These are phyloP conservation scores for Nicotiana paniculata DNA, from an alignment of 257 asterid species.

Conservation along the genomic window DNA sequence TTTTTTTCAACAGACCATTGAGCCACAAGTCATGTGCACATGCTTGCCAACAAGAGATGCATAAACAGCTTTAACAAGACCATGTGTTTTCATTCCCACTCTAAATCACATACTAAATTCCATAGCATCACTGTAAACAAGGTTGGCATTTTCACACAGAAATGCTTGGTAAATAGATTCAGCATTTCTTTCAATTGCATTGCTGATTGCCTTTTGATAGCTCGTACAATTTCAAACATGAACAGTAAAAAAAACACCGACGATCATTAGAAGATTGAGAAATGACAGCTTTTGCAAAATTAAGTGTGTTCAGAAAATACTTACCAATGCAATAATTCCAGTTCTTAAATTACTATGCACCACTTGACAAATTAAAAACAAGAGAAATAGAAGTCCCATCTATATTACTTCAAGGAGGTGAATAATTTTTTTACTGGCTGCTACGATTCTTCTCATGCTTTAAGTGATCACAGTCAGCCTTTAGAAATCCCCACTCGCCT, in stretches of 20 bases:
- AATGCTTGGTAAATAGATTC: not conserved
- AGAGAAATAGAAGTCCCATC: not conserved
- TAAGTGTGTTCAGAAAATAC: not conserved
- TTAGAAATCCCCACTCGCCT: not conserved
- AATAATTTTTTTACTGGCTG: not conserved
- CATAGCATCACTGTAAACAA: not conserved
- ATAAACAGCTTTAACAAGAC: not conserved
- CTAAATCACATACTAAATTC: not conserved
- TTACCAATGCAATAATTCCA: not conserved
- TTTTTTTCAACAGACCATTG: not conserved
- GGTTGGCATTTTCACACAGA: not conserved
- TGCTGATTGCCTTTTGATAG: not conserved
- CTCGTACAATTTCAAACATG: not conserved
- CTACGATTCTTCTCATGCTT: not conserved
- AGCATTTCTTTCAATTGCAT: not conserved
- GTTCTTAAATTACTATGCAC: not conserved
- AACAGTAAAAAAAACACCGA: no score
- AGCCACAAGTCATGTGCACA: not conserved
- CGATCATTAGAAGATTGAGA: not conserved
- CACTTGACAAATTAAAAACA: not conserved
- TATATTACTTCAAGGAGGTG: not conserved
- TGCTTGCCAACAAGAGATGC: not conserved
- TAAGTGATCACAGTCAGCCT: not conserved
- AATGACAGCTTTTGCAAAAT: not conserved
- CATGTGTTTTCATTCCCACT: not conserved